A percentile compares a stretch with the other conserved stretches of the same genome.
Evolutionary conservation across 495 filamentous ascomycete species (phyloP).

Genomic region (Thozetella sp.): DNA sequence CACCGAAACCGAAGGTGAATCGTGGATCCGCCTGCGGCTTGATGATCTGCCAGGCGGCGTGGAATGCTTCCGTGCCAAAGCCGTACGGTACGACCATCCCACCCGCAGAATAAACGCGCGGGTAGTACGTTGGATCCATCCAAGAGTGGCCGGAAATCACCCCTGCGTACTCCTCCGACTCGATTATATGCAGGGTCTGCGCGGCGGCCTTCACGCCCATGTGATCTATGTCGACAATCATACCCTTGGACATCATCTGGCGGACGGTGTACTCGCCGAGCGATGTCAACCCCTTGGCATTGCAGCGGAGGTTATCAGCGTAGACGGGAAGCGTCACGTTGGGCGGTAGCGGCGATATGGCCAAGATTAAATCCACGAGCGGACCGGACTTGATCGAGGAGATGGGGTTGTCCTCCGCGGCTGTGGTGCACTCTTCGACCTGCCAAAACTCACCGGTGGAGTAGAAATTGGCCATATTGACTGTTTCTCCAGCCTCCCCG

Average conservation of each 20-base stretch:
- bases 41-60: not conserved
- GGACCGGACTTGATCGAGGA: not conserved
- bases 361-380: not conserved
- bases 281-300: not conserved
- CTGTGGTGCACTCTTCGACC: not conserved
- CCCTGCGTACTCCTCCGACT: not conserved
- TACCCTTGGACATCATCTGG: not conserved
- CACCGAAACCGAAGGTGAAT: not conserved
- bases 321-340: not conserved
- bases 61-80: not conserved
- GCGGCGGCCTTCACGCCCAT: not conserved
- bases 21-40: not conserved
- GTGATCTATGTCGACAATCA: not conserved
- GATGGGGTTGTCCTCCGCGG: not conserved
- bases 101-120: not conserved
- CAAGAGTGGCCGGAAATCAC: not conserved
- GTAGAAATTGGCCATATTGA: not conserved
- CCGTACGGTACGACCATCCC: not conserved
- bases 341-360: not conserved
- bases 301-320: not conserved
- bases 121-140: not conserved
- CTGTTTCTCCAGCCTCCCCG: not conserved
- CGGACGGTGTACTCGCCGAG: not conserved
- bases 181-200: not conserved
- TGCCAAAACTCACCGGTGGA: not conserved